Evolutionary conservation across 1,284 basidiomycete species (phyloP).

Genomic region (Phlebopus sp.): DNA sequence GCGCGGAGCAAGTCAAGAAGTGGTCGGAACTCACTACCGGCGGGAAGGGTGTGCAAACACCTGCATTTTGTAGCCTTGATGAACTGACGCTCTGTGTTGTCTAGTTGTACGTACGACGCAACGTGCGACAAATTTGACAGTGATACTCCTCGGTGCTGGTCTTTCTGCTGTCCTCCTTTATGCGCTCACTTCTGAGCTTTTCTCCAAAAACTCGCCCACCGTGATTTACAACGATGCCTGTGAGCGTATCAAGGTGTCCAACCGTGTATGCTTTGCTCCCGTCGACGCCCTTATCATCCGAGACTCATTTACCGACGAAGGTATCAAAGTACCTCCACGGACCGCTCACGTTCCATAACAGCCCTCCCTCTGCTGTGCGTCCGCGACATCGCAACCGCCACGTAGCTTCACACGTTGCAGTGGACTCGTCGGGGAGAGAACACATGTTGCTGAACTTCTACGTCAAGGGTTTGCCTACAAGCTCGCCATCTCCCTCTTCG

Average conservation of each 20-base stretch:
- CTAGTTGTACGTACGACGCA: constrained; percentile 78
- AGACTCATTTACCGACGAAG: constrained; percentile 35
- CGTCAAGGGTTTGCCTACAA: constrained; percentile 52
- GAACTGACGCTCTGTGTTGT: constrained; percentile 10
- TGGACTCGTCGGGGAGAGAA: constrained; percentile 68
- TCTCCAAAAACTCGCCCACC: constrained; percentile 90
- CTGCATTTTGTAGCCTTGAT: not conserved
- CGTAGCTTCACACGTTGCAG: constrained; percentile 68
- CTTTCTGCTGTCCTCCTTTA: constrained; percentile 82
- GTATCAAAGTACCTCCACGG: constrained; percentile 62
- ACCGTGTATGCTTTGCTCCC: constrained; percentile 46
- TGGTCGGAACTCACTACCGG: constrained; percentile 82
- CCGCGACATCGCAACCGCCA: constrained; percentile 78
- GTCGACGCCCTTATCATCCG: constrained; percentile 10
- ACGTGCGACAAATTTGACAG: constrained; percentile 76
- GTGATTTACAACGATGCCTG: constrained; percentile 87
- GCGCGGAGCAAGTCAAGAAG: constrained; percentile 58
- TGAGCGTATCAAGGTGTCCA: constrained; percentile 75
- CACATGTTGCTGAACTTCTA: constrained; percentile 82
- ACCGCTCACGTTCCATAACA: constrained; percentile 72
- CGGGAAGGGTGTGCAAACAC: constrained; percentile 71
- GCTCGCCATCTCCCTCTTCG: constrained; percentile 24
- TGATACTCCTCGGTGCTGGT: constrained; percentile 82
- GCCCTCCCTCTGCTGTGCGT: constrained; percentile 63
- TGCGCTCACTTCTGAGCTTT: constrained; percentile 84